Evolutionary conservation across 164 flowering plant species (phyloP).

Genomic region (Umbilicus rupestris): DNA sequence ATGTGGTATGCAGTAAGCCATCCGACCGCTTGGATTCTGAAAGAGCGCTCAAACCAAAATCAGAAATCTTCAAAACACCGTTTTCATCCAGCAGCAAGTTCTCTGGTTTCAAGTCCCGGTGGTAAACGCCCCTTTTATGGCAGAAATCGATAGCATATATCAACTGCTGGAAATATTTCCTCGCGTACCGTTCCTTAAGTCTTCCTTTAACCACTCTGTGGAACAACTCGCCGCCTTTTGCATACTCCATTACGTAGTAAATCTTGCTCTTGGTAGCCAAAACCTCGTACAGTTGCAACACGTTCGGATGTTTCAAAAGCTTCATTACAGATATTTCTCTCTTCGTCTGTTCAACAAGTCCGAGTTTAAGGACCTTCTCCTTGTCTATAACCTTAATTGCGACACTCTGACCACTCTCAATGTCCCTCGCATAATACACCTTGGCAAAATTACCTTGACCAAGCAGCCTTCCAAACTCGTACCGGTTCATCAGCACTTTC

Average conservation of each 20-base stretch:
- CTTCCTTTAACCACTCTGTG: slow-evolving; percentile 38
- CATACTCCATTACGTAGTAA: slow-evolving; percentile 40
- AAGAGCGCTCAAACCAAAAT: slow-evolving; percentile 52
- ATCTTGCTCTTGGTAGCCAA: slow-evolving; percentile 49
- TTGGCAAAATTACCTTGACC: slow-evolving; percentile 55
- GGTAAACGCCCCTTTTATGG: slow-evolving; percentile 49
- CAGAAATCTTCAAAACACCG: slow-evolving; percentile 39
- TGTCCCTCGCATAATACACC: slow-evolving; percentile 36
- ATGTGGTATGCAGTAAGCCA: slow-evolving; percentile 47
- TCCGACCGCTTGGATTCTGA: slow-evolving; percentile 29
- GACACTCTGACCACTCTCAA: slow-evolving; percentile 29
- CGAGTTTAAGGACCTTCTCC: slow-evolving; percentile 38
- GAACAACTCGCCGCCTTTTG: slow-evolving; percentile 54
- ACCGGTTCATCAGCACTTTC: slow-evolving; percentile 32
- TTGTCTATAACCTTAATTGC: slow-evolving; percentile 54
- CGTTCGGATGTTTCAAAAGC: slow-evolving; percentile 31
- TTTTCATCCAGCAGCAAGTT: slow-evolving; percentile 42
- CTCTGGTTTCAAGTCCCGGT: slow-evolving; percentile 49
- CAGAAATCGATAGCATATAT: slow-evolving; percentile 39
- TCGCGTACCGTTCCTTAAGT: slow-evolving; percentile 33
- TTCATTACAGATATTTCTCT: slow-evolving; percentile 44
- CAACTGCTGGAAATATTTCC: slow-evolving; percentile 41
- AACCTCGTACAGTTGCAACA: slow-evolving; percentile 41
- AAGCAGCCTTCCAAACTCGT: slow-evolving; percentile 39
- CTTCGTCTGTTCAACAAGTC: slow-evolving; percentile 39